Conservation (phyloP, 768 basidiomycete species). For the Cyclocybe cylindracea region DNA sequence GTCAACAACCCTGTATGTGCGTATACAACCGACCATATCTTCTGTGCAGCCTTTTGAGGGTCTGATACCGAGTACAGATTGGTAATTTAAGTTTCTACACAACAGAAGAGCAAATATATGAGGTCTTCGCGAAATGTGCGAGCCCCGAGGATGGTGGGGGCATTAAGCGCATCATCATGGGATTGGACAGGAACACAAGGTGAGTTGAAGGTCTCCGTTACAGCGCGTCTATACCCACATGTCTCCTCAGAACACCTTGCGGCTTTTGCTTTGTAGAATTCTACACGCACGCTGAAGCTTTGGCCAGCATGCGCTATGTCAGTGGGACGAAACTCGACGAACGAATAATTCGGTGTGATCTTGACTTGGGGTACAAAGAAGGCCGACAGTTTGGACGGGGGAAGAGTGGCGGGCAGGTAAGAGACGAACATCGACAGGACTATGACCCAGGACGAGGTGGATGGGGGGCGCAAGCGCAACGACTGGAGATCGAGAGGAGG, state of each 20-base stretch:
- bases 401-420: conserved; percentile 95
- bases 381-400: conserved; percentile 97
- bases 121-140: conserved; percentile 89
- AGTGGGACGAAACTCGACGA: conserved; percentile 99
- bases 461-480: conserved; percentile 88
- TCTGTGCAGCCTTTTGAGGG: neutral
- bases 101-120: conserved; percentile 95
- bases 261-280: conserved; percentile 97
- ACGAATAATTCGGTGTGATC: conserved; percentile 95
- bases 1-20: conserved; percentile 89
- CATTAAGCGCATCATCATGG: conserved; percentile 95
- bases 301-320: conserved; percentile 90
- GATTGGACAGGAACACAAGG: conserved; percentile 88
- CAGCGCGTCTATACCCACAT: neutral
- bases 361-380: conserved; percentile 96
- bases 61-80: conserved; percentile 47
- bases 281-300: conserved; percentile 91
- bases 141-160: conserved; percentile 86
- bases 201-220: conserved; percentile 24
- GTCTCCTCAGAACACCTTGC: conserved; percentile 71
- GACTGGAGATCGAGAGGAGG: conserved; percentile 70
- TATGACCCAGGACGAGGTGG: conserved; percentile 96
- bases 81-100: conserved; percentile 94
- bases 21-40: conserved; percentile 30
- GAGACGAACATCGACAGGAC: conserved; percentile 96